A percentile compares a stretch with the other conserved stretches of the same genome.
Evolutionary conservation across 164 flowering plant genomes (phyloP).

Genomic region (Macadamia tetraphylla): DNA sequence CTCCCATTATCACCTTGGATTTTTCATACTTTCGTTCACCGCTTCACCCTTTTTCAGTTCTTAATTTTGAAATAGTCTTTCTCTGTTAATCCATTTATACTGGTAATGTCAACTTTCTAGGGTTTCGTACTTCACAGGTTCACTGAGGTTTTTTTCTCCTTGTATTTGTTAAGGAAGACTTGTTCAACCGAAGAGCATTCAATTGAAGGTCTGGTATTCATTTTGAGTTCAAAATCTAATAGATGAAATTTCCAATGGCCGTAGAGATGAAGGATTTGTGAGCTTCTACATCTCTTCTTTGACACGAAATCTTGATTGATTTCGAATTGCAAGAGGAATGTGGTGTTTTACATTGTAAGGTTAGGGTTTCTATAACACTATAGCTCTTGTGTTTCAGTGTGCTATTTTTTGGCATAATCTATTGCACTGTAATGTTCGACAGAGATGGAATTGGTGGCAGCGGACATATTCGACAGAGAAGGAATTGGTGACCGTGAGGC

Average conservation of each 20-base stretch:
- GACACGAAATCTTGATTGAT: not conserved
- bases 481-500: no score
- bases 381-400: not conserved
- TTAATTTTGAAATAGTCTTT: no score
- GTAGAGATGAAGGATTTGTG: not conserved
- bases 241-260: not conserved
- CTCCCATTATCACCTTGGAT: no score
- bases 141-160: not conserved
- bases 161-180: not conserved
- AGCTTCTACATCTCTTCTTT: not conserved
- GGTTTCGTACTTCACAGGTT: not conserved
- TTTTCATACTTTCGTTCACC: no score
- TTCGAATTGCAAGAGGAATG: not conserved
- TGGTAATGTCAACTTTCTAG: not conserved
- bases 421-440: conserved; percentile 7
- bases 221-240: not conserved
- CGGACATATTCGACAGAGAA: no score
- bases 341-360: conserved; percentile 16
- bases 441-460: no score
- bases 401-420: conserved; percentile 1
- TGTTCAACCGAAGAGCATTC: not conserved
- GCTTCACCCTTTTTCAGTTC: no score
- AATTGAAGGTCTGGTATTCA: not conserved
- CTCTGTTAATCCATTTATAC: not conserved
- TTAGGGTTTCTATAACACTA: conserved; percentile 1